Evolutionary conservation across 1,139 yeast species (phyloP), one percentile per base, ranked within the genome.

Genomic region (Geotrichum candidum): DNA sequence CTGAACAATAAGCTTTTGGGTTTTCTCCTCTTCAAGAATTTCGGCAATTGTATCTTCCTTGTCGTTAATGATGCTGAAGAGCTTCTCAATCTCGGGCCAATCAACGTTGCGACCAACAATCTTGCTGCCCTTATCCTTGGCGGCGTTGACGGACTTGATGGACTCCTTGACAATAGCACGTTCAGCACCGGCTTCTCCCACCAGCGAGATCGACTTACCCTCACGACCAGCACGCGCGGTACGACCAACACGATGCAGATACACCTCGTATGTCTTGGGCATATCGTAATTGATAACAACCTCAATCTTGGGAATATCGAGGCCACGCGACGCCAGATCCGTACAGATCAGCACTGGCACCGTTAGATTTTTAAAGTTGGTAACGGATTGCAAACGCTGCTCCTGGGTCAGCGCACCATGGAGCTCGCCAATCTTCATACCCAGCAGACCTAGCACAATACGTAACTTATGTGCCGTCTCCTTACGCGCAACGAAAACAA

Each of bases 171-270:
- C 98, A 69, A 95, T 90, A 53, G 82, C 78, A 77, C 99, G 85
- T 68, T 94, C 99, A 63, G 81, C 83, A 27, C 90, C 80, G 1
- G 90, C 80, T 73, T 94, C 99, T 23, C 98, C 98, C 10, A 95
- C 99, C 74, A 94, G 85, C 3, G 98, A 86, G 55, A 94, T 87
- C 56, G 97, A 88, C 62, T 83, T 83, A 82, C 99, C 99, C 61
- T 89, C 90, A 75, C 98, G 84, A 50, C 99, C 99, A 60, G 97
- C 99, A 83, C 99, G 90, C 11, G 99, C 99, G 61, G 99, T 94
- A 82, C 99, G 89, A 77, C 99, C 99, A 65, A 95, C 97, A 80
- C 99, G 87, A 77, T 94, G 99, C 73, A 94, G 80, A 74, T 94
- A 95, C 52, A 91, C 83, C 68, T 94, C 99, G 71, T 88, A 86